Base-by-base conservation (phyloP, 2,329 filamentous ascomycete genomes). In the Apiospora hydei region DNA sequence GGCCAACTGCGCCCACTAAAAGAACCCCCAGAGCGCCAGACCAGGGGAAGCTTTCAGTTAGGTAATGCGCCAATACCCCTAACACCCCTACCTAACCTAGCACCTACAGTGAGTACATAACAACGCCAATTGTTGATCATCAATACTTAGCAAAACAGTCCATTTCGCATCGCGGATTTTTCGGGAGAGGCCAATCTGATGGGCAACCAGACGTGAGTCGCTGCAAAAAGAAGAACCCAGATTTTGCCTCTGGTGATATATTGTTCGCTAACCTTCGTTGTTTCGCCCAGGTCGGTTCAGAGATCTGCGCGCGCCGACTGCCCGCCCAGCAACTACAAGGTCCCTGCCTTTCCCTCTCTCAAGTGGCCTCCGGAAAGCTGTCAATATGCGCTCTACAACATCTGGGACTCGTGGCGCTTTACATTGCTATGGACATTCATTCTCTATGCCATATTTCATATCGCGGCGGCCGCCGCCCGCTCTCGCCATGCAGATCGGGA, bases 341-440 rank as follows among this genome's bases (percentile, higher is more conserved):
- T 89, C 30, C 94, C 94, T 26, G 81, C 85, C 5, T 98, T 97
- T 80, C 95, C 95, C 1, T 94, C 93, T 49, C 90, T 98, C 73
- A 94, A 94, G 84, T 92, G 94, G 89, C 91, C 92, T 46, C 85
- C 91, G 16, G 81, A 84, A 75, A 82, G 85, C 72, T 75, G 81
- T 72, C 84, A 88, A 64, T 87, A 88, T 73, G 88, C 89, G 49
- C 90, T 98, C 76, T 96, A 94, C 84, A 88, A 92, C 78, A 87
- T 94, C 3, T 81, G 83, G 73, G 94, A 97, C 79, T 93, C 97
- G 71, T 96, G 94, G 92, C 92, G 92, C 75, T 98, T 96, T 82
- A 98, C 94, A 0, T 83, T 96, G 21, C 88, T 92, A 79, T 98
- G 95, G 95, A 97, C 94, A 0, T 83, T 97, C 49, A 90, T 97